These are phyloP conservation scores for Penicillium coprophilum DNA, from an alignment of 495 filamentous ascomycete species.

Conservation along the genomic window DNA sequence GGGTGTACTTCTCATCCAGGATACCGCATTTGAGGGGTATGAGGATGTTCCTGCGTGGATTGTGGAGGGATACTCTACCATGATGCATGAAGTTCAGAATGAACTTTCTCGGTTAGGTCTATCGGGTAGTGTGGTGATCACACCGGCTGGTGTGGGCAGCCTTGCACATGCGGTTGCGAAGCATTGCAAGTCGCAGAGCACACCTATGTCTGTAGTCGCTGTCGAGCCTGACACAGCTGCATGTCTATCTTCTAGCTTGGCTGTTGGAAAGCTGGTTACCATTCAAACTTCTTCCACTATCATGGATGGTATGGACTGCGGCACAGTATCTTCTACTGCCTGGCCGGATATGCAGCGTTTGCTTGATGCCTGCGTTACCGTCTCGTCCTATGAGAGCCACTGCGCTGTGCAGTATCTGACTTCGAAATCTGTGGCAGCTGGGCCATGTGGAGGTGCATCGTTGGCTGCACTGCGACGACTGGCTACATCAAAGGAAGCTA, in stretches of 20 bases:
- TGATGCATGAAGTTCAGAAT: constrained; percentile 61
- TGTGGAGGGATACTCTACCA: constrained; percentile 69
- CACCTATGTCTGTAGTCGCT: constrained; percentile 45
- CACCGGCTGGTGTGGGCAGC: constrained; percentile 65
- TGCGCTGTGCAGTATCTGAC: constrained; percentile 50
- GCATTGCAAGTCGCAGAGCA: constrained; percentile 53
- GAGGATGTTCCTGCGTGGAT: constrained; percentile 67
- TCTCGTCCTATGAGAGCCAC: constrained; percentile 58
- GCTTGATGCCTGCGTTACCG: constrained; percentile 57
- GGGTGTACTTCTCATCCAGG: constrained; percentile 58
- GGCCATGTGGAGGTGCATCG: constrained; percentile 64
- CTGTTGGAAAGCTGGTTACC: constrained; percentile 39
- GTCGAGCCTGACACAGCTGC: constrained; percentile 67
- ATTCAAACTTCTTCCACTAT: constrained; percentile 56
- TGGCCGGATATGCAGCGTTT: constrained; percentile 57
- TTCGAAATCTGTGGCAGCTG: constrained; percentile 45
- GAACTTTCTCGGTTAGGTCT: constrained; percentile 43
- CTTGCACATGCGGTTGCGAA: constrained; percentile 59
- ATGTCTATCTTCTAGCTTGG: constrained; percentile 54
- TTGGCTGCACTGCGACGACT: constrained; percentile 56
- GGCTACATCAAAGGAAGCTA: constrained; percentile 24
- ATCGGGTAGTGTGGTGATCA: constrained; percentile 45
- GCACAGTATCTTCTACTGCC: constrained; percentile 60
- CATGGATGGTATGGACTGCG: constrained; percentile 69
- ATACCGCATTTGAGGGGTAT: constrained; percentile 62